Base-by-base conservation (phyloP, 2,329 filamentous ascomycete genomes). In the Lasiodiplodia gonubiensis region DNA sequence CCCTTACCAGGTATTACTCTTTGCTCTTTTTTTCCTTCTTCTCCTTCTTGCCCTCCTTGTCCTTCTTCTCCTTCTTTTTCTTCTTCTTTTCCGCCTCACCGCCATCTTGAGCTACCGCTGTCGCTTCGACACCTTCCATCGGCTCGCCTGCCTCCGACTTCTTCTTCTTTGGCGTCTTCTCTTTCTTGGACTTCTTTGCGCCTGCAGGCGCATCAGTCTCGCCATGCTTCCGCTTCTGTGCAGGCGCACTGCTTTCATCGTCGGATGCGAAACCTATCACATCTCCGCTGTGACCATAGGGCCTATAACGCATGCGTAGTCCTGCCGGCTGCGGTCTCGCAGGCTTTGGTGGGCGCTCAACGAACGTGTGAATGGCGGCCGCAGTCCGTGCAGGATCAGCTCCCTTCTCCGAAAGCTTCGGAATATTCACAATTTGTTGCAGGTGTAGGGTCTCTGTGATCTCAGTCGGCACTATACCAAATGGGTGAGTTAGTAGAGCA, bases 291-390 rank as follows among this genome's bases (percentile, higher is more conserved):
- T 84, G 84, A 16, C 91, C 91, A 53, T 90, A 86, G 1, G 91
- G 90, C 65, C 85, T 85, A 77, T 86, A 93, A 39, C 90, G 86
- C 77, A 89, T 86, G 72, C 85, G 88, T 65, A 94, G 80, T 7
- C 88, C 89, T 72, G 86, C 83, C 1, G 91, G 90, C 75, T 93
- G 91, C 54, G 86, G 82, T 68, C 89, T 86, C 59, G 87, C 81
- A 1, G 83, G 76, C 68, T 82, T 86, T 67, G 84, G 80, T 4
- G 85, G 79, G 2, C 83, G 80, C 57, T 83, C 80, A 25, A 81
- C 83, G 27, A 81, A 77, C 67, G 77, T 77, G 10, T 76, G 79
- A 21, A 80, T 78, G 16, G 78, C 78, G 68, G 74, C 75, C 48
- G 79, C 80, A 5, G 80, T 79, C 12, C 75, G 78, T 66, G 77